Conservation (phyloP, 2,329 filamentous ascomycete species). For the Mycocentrospora acerina region DNA sequence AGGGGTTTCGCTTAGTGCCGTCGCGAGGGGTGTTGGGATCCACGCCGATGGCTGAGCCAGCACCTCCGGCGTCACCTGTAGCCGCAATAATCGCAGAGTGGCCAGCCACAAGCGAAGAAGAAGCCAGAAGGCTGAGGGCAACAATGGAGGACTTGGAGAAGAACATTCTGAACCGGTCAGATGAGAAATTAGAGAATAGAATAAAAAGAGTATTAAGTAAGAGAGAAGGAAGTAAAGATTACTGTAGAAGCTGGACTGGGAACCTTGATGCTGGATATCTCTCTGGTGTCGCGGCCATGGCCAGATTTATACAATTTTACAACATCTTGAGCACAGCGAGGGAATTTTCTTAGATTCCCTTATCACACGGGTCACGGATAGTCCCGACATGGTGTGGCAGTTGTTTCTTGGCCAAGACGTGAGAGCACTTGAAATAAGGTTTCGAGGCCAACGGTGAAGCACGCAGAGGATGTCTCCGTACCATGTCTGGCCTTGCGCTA, state of each 20-base stretch:
- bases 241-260: slow-evolving; percentile 36
- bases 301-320: slow-evolving; percentile 31
- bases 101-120: slow-evolving; percentile 58
- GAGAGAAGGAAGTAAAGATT: slow-evolving; percentile 36
- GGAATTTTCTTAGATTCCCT: neutral
- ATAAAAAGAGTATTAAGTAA: slow-evolving; percentile 24
- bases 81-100: slow-evolving; percentile 63
- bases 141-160: slow-evolving; percentile 42
- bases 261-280: slow-evolving; percentile 37
- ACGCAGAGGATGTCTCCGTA: slow-evolving; percentile 11
- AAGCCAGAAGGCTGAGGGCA: slow-evolving; percentile 54
- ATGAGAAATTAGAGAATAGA: slow-evolving; percentile 28
- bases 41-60: slow-evolving; percentile 54
- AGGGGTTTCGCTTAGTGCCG: slow-evolving; percentile 60
- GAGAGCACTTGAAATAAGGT: slow-evolving; percentile 16
- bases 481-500: slow-evolving; percentile 8
- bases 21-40: slow-evolving; percentile 61
- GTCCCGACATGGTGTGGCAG: slow-evolving; percentile 19
- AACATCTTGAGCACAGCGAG: no score
- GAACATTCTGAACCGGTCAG: slow-evolving; percentile 47
- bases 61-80: slow-evolving; percentile 59
- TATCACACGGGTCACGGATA: slow-evolving; percentile 7
- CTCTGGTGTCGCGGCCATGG: slow-evolving; percentile 19
- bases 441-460: slow-evolving; percentile 16
- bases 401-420: slow-evolving; percentile 36